Evolutionary conservation across 768 basidiomycete genomes (phyloP).

Genomic region (Hypsizygus marmoreus): DNA sequence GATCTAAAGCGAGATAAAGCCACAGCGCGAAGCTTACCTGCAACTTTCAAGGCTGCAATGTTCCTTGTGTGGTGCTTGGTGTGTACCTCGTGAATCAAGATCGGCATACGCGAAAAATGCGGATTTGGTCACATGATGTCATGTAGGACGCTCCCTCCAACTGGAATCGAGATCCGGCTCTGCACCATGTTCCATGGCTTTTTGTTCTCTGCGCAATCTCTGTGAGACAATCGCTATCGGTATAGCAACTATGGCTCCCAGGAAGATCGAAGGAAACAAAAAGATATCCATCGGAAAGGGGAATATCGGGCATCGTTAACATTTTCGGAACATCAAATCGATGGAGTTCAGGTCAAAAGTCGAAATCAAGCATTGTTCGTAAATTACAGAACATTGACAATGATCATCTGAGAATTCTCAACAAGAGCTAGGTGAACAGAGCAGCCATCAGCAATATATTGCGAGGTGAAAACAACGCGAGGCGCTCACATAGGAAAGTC

Average conservation of each 20-base stretch:
- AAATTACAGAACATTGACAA: too few relatives aligned
- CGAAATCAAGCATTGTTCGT: too few relatives aligned
- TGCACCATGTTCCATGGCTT: background rate
- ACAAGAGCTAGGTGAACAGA: too few relatives aligned
- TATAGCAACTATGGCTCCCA: background rate
- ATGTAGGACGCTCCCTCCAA: constrained; percentile 8
- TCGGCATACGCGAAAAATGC: constrained; percentile 4
- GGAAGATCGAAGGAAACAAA: constrained; percentile 1
- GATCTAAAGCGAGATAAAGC: constrained; percentile 8
- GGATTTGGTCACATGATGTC: constrained; percentile 10
- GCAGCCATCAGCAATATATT: too few relatives aligned
- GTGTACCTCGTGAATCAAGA: constrained; percentile 7
- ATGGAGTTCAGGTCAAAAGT: constrained; percentile 2
- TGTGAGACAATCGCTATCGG: background rate
- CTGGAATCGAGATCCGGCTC: constrained; percentile 1
- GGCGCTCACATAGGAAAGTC: too few relatives aligned
- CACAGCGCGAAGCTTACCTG: background rate
- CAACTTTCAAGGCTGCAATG: background rate
- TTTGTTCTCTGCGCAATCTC: constrained; percentile 5
- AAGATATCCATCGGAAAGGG: constrained; percentile 7
- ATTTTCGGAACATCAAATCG: background rate
- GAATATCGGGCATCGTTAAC: constrained; percentile 5
- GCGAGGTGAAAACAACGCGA: too few relatives aligned
- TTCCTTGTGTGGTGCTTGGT: constrained; percentile 5
- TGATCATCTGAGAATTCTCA: too few relatives aligned